These are phyloP conservation scores for Nicotiana obtusifolia DNA, from an alignment of 257 asterid genomes.

Conservation along the genomic window DNA sequence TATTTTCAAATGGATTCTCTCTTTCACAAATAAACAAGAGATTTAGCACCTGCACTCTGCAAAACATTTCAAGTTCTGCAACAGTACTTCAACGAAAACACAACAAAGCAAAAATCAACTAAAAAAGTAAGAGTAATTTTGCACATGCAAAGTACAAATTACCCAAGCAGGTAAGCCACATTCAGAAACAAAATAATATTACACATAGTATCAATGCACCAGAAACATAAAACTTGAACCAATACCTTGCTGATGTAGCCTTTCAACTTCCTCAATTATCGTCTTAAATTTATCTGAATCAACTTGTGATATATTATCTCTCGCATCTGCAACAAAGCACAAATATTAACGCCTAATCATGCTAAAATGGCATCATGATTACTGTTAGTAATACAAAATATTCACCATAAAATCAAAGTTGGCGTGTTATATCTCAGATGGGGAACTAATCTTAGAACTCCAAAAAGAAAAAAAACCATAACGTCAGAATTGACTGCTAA, in stretches of 20 bases:
- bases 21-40: background rate
- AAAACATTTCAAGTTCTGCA: background rate
- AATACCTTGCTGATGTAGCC: conserved; percentile 75
- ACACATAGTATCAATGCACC: background rate
- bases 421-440: background rate
- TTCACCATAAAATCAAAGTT: background rate
- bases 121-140: background rate
- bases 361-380: background rate
- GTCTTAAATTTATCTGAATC: conserved; percentile 62
- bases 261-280: conserved; percentile 72
- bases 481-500: background rate
- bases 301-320: conserved; percentile 61
- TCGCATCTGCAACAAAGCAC: conserved; percentile 53
- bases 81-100: background rate
- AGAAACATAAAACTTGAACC: background rate
- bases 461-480: background rate
- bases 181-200: background rate
- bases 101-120: background rate
- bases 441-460: background rate
- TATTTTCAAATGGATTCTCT: background rate
- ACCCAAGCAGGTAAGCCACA: background rate
- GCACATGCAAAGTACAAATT: background rate
- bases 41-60: background rate
- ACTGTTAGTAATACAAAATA: background rate
- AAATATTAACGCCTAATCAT: background rate